Conservation (phyloP, 2,329 filamentous ascomycete genomes). For the Diaporthe sp. region DNA sequence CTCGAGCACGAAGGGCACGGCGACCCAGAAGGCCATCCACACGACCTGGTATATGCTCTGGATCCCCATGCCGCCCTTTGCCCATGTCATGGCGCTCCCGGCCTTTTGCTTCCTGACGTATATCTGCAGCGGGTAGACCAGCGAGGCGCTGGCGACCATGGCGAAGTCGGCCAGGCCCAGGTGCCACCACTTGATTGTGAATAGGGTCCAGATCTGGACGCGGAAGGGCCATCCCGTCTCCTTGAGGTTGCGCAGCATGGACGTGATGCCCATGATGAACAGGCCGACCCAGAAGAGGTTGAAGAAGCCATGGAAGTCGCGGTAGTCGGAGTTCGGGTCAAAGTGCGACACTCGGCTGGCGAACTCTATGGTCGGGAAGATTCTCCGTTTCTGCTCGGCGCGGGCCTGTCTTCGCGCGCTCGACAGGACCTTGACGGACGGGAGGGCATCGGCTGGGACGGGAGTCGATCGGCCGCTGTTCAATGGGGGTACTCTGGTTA, state of each 20-base stretch:
- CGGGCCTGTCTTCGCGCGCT: conserved; percentile 86
- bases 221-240: conserved; percentile 91
- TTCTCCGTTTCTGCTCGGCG: conserved; percentile 82
- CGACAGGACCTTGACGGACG: conserved; percentile 88
- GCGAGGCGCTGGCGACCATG: conserved; percentile 83
- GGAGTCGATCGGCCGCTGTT: conserved; percentile 85
- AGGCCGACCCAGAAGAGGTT: conserved; percentile 98
- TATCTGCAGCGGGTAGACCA: conserved; percentile 81
- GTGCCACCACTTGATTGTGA: conserved; percentile 91
- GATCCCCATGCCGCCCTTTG: conserved; percentile 79
- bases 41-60: conserved; percentile 84
- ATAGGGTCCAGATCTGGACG: conserved; percentile 87
- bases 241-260: conserved; percentile 92
- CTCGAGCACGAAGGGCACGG: conserved; percentile 83
- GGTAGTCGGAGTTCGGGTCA: conserved; percentile 90
- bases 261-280: conserved; percentile 96
- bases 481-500: conserved; percentile 32
- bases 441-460: conserved; percentile 89
- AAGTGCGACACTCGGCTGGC: conserved; percentile 93
- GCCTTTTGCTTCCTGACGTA: conserved; percentile 68
- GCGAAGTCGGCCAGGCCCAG: conserved; percentile 84
- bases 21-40: conserved; percentile 88
- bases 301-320: conserved; percentile 97
- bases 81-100: conserved; percentile 76
- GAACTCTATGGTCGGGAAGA: conserved; percentile 96